A percentile compares a stretch with the other conserved stretches of the same genome.
phyloP scores from a whole-genome alignment of 2,329 filamentous ascomycete species.

The Emmonsiellopsis sp. region DNA sequence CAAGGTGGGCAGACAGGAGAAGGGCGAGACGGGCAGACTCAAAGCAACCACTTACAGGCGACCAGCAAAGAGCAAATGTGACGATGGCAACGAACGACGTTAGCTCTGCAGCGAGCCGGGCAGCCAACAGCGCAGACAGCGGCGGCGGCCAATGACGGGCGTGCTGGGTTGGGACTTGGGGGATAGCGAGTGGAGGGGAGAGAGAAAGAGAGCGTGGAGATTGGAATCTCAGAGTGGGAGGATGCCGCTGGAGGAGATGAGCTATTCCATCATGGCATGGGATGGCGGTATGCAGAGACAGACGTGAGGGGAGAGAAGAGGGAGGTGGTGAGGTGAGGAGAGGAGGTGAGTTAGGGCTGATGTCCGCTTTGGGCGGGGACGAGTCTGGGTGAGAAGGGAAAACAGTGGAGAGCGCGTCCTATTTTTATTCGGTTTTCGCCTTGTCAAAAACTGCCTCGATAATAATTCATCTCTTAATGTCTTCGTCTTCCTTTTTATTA shows the following conservation, averaged over 20 bases:
- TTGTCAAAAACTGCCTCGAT: too few relatives aligned
- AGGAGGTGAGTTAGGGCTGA: neutral
- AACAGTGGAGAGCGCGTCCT: too few relatives aligned
- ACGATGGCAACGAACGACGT: neutral
- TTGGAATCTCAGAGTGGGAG: too few relatives aligned
- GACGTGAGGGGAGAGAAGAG: neutral
- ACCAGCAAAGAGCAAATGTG: constrained; percentile 1
- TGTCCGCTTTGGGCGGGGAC: neutral
- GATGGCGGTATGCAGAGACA: neutral
- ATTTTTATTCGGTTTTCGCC: too few relatives aligned
- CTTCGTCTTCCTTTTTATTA: too few relatives aligned
- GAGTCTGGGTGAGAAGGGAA: neutral
- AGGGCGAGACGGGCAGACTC: neutral
- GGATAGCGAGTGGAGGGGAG: neutral
- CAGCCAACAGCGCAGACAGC: constrained; percentile 17
- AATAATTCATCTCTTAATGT: too few relatives aligned
- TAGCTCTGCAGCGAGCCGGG: constrained; percentile 6
- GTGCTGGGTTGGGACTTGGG: neutral
- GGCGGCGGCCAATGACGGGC: constrained; percentile 20
- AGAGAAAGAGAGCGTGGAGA: neutral
- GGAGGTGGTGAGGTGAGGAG: neutral
- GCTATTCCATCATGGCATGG: too few relatives aligned
- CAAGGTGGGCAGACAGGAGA: neutral
- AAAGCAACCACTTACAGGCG: constrained; percentile 13
- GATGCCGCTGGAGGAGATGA: too few relatives aligned